These are phyloP conservation scores for Begonia loranthoides DNA, from an alignment of 306 rosid species.

Conservation along the genomic window DNA sequence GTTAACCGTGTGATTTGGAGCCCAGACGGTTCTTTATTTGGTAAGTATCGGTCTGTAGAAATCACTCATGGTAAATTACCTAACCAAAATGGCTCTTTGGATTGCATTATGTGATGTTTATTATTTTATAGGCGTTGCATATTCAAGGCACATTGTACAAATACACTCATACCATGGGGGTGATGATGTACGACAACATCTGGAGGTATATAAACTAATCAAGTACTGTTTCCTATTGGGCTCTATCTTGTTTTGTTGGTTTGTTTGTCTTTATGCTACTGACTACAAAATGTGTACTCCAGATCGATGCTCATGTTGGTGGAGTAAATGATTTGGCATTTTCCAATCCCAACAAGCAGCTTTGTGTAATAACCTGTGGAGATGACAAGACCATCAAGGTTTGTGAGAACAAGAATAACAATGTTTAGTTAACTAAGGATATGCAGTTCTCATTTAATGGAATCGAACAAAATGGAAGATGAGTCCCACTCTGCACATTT, in stretches of 20 bases:
- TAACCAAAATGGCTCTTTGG: no score
- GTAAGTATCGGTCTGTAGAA: slow-evolving; percentile 29
- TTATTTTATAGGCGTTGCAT: slow-evolving; percentile 61
- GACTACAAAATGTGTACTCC: slow-evolving; percentile 10
- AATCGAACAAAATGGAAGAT: no score
- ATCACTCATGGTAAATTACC: slow-evolving; percentile 2
- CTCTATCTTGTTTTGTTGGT: slow-evolving; percentile 10
- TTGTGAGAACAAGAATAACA: slow-evolving; percentile 6
- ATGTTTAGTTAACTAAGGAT: no score
- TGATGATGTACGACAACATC: slow-evolving; percentile 65
- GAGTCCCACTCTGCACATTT: no score
- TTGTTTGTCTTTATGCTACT: slow-evolving; percentile 2
- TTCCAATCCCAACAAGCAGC: slow-evolving; percentile 91
- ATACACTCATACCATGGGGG: slow-evolving; percentile 70
- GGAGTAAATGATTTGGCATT: slow-evolving; percentile 96
- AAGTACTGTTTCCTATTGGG: slow-evolving; percentile 2
- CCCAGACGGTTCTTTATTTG: slow-evolving; percentile 87
- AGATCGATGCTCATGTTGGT: slow-evolving; percentile 96
- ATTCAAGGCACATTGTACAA: slow-evolving; percentile 94
- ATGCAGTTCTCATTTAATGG: no score
- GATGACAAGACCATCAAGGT: slow-evolving; percentile 96
- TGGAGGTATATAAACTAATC: slow-evolving; percentile 41
- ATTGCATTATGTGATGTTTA: not conserved
- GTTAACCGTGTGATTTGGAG: slow-evolving; percentile 99
- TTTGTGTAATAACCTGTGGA: slow-evolving; percentile 93